Evolutionary conservation across 2,329 filamentous ascomycete species (phyloP), one percentile per base, ranked within the genome.

Genomic region (Ascosphaera apis): DNA sequence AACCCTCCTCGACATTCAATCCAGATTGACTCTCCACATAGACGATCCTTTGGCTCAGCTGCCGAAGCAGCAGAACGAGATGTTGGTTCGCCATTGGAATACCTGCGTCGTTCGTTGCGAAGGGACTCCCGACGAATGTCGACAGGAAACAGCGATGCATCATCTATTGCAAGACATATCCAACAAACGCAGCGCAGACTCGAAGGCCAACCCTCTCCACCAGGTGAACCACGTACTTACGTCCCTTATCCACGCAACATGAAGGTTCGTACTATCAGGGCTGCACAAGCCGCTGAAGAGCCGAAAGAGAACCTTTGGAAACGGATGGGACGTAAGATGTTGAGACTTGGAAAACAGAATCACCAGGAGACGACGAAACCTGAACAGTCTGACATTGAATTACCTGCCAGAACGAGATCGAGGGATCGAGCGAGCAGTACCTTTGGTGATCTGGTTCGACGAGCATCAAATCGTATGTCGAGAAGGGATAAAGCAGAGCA

Each of bases 141-240:
- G 9, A 17, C 6, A 13, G 18, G 8, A 18, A 4, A n/a, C 15
- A 15, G 17, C 31, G 31, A 33, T 17, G 31, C 31, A 6, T 17
- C 31, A 12, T 33, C 31, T 9, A 21, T 33, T 21, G 31, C 31
- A 17, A 33, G 31, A 33, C 31, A 33, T 21, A 33, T 33, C 12
- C 6, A 33, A 15, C 31, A 18, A 15, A 33, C 31, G n/a, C 5
- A 33, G n/a, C 7, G 31, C 5, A 17, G 18, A 33, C 18, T 33
- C 15, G 31, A 33, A 15, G 31, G 31, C 7, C 31, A 18, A 4
- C 12, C 12, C 4, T 17, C 31, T 5, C 31, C 31, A 21, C 31
- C 18, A 12, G 31, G 31, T 4, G 4, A 9, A 18, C 31, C 31
- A 15, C 31, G 13, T 8, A 17, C 31, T 9, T 17, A 12, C 15